Base-by-base conservation (phyloP, 805 yeast species). In the Limtongia smithiae region DNA sequence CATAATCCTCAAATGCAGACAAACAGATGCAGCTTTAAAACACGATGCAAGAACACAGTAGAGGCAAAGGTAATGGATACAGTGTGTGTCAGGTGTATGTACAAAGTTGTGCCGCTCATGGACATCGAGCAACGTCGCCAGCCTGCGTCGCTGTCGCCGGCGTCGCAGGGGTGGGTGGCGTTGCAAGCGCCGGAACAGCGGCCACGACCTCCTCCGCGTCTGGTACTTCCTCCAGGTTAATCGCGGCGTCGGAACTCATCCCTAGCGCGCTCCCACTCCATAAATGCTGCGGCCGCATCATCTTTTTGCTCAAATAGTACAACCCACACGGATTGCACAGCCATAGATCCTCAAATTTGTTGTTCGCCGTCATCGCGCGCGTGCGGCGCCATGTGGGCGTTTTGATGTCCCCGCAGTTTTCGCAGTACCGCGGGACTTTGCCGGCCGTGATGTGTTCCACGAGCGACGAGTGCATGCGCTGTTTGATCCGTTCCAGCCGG, bases 321-420 rank as follows among this genome's bases (percentile, higher is more conserved):
- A 65, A 46, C 5, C 69, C 69, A 41, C 69, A 65, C n/a, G 69
- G 58, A 38, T 54, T 54, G 38, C 58, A 54, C n/a, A 54, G 44
- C 25, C 57, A 33, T 36, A 49, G 33, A 1, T 38, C 37, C 24
- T 40, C 50, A 18, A 22, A 30, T n/a, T 34, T 44, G 7, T 49
- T 57, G 25, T 50, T 54, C 21, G 45, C 48, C 9, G 49, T 50
- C 30, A 48, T 44, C 12, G 51, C 53, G 9, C 43, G 41, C 28
- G 60, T 50, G 24, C 54, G 50, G 36, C 68, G 42, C 69, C 67
- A 65, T 12, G 65, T 59, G 24, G 64, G 39, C 3, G 66, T 62
- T 34, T 51, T 49, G 20, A 61, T 57, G 12, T 53, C 57, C n/a
- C 68, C 65, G 40, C 69, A 66, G 49, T 66, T 66, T 30, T 55